Percentiles rank a stretch among this genome's conserved stretches.
Conservation (phyloP, 208 protist species). For the Polymyxa betae region DNA sequence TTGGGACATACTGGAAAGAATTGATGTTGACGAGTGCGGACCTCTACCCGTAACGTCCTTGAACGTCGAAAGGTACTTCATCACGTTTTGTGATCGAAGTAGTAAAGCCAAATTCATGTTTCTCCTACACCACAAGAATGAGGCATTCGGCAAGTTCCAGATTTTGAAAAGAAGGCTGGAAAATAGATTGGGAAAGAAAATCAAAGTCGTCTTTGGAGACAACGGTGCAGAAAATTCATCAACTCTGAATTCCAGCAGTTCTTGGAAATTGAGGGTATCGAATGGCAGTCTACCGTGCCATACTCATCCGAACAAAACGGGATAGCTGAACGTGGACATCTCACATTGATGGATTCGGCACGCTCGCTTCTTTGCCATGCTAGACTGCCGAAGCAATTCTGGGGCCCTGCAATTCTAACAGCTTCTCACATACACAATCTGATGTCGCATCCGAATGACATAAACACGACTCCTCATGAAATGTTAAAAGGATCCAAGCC, state of each 20-base stretch:
- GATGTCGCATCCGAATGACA: not conserved
- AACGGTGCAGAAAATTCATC: not conserved
- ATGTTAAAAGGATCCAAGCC: not conserved
- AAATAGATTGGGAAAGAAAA: not conserved
- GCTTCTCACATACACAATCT: conserved; percentile 19
- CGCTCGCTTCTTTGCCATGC: not conserved
- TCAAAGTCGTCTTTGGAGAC: conserved; percentile 38
- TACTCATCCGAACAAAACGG: conserved; percentile 30
- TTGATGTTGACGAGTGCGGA: conserved; percentile 42
- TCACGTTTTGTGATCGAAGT: not conserved
- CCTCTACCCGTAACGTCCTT: conserved; percentile 30
- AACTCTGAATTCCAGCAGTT: not conserved
- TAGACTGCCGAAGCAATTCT: conserved; percentile 8
- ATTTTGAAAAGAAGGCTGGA: not conserved
- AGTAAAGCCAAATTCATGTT: conserved; percentile 17
- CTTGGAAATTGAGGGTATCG: not conserved
- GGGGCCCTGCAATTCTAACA: conserved; percentile 34
- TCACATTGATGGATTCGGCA: conserved; percentile 12
- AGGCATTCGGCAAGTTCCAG: not conserved
- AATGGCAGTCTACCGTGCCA: conserved; percentile 32
- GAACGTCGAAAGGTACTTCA: not conserved
- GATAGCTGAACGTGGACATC: not conserved
- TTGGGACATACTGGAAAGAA: no score
- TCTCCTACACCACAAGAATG: conserved; percentile 49
- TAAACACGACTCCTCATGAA: conserved; percentile 17